Percentiles rank a stretch among this genome's conserved stretches.
phyloP scores from a whole-genome alignment of 2,329 filamentous ascomycete genomes.

The Trichophyton verrucosum region DNA sequence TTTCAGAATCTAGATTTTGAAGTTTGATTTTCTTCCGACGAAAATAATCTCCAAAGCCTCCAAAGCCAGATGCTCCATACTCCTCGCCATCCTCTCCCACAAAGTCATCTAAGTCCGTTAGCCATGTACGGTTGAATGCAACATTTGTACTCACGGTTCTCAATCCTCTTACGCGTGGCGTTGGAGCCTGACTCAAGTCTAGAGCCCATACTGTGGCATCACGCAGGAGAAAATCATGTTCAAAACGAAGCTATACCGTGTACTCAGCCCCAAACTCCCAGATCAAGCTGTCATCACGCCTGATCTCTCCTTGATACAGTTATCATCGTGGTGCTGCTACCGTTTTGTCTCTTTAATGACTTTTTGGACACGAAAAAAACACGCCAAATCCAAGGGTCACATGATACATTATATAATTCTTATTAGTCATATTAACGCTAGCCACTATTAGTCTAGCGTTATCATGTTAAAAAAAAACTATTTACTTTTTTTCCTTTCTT shows the following conservation, averaged over 20 bases:
- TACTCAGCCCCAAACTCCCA: neutral
- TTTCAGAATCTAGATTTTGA: slow-evolving; percentile 79
- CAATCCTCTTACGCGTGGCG: slow-evolving; percentile 50
- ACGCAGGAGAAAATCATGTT: slow-evolving; percentile 4
- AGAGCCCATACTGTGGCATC: slow-evolving; percentile 43
- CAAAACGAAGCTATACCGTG: neutral
- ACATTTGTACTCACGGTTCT: slow-evolving; percentile 35
- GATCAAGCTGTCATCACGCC: neutral
- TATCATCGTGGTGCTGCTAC: neutral
- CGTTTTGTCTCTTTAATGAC: neutral
- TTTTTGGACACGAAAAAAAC: neutral
- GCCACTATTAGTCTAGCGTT: neutral
- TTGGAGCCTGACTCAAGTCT: slow-evolving; percentile 48
- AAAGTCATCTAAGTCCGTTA: slow-evolving; percentile 48
- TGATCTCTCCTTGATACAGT: neutral
- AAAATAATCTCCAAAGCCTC: slow-evolving; percentile 85
- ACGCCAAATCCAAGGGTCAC: neutral
- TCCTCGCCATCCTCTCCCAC: slow-evolving; percentile 76
- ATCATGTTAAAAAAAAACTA: neutral
- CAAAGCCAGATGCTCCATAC: slow-evolving; percentile 75
- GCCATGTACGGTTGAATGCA: neutral
- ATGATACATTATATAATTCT: neutral
- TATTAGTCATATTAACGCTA: neutral
- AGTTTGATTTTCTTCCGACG: slow-evolving; percentile 93
- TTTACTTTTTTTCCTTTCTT: neutral